Conservation (phyloP, 805 yeast genomes). For the Schizosaccharomyces japonicus region DNA sequence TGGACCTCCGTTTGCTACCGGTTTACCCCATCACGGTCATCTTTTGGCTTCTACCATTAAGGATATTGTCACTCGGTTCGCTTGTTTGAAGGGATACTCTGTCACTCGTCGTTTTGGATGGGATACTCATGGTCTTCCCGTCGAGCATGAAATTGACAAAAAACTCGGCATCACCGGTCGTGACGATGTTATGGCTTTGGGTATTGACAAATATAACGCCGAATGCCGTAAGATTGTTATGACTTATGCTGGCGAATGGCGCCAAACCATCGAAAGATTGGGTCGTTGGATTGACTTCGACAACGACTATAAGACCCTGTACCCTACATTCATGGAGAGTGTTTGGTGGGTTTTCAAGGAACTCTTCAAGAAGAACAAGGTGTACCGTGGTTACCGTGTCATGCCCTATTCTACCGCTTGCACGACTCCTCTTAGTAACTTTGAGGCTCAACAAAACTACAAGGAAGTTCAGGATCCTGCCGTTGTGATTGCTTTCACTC, state of each 20-base stretch:
- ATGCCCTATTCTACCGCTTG: slow-evolving; percentile 98
- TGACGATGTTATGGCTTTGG: slow-evolving; percentile 82
- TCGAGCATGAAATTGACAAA: slow-evolving; percentile 97
- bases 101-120: slow-evolving; percentile 97
- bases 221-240: slow-evolving; percentile 94
- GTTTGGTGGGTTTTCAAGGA: slow-evolving; percentile 97
- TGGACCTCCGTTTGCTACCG: slow-evolving; percentile 97
- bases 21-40: slow-evolving; percentile 83
- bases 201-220: slow-evolving; percentile 76
- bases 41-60: slow-evolving; percentile 88
- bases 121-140: slow-evolving; percentile 98
- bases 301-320: slow-evolving; percentile 88
- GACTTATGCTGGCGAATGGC: slow-evolving; percentile 93
- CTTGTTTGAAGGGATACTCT: slow-evolving; percentile 88
- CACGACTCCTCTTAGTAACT: slow-evolving; percentile 87
- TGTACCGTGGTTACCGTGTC: slow-evolving; percentile 84
- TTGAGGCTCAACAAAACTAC: slow-evolving; percentile 95
- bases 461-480: slow-evolving; percentile 95
- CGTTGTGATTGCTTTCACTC: slow-evolving; percentile 71
- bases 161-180: slow-evolving; percentile 77
- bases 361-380: slow-evolving; percentile 61
- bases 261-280: slow-evolving; percentile 70
- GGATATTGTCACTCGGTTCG: slow-evolving; percentile 91
- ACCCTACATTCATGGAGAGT: slow-evolving; percentile 91
- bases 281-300: slow-evolving; percentile 99